Evolutionary conservation across 805 yeast species (phyloP), one percentile per base, ranked within the genome.

Genomic region (Wickerhamomyces xylosicus): DNA sequence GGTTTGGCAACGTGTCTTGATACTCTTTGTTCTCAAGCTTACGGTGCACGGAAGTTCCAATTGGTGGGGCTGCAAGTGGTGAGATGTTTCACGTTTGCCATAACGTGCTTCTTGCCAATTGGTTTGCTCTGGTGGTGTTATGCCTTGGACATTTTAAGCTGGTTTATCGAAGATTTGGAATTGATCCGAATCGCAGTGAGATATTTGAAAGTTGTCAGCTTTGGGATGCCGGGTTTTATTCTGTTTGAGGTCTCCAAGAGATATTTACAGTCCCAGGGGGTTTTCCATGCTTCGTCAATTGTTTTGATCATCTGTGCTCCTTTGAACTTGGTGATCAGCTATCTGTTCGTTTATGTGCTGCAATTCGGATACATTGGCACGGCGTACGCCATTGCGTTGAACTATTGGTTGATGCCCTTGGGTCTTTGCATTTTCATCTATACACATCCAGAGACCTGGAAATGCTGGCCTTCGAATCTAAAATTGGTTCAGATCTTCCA

Each of bases 341-440:
- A 83, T 62, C 48, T 74, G 3, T 62, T 86, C 34, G 94, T 86
- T 6, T 85, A 92, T 85, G 71, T 77, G 6, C 64, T 74, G 38
- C 95, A 95, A 2, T 47, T 86, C 14, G 95, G 95, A 0, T 85
- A 65, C 53, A 59, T 72, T 31, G 95, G 95, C 1, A 90, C 95
- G 0, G 90, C 95, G 2, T 62, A 80, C 4, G 87, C 94, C 3
- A 79, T 78, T 19, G 74, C 74, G 6, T 63, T 81, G 19, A 77
- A 83, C 34, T 82, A 79, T 53, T 84, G 92, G 85, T 44, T 77
- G 39, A 79, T 79, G 77, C 63, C 52, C 34, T 46, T 45, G 28
- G 41, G 54, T 11, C 40, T 52, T 11, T 33, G 48, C n/a, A 39
- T 44, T 13, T 50, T 49, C 34, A 44, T 48, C 9, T 19, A 66